Conservation (phyloP, 2,329 filamentous ascomycete genomes). For the Fusarium bulbicola region DNA sequence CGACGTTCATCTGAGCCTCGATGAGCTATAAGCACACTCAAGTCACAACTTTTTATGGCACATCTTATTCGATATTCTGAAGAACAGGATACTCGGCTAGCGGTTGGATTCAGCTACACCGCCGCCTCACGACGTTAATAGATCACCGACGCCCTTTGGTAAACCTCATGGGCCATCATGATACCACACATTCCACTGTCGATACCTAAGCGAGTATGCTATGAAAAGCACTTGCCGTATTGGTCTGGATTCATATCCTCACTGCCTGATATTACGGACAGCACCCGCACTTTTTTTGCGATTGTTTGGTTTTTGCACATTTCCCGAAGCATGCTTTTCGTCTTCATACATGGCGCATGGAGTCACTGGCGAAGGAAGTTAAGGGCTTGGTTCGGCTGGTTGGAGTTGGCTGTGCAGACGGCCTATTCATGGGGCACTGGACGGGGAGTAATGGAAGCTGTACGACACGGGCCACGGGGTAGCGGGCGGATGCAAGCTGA, state of each 20-base stretch:
- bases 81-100: constrained; percentile 43
- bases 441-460: constrained; percentile 40
- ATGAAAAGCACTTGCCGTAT: constrained; percentile 16
- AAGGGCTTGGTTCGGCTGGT: constrained; percentile 49
- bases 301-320: constrained; percentile 48
- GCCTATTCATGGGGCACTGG: constrained; percentile 36
- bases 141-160: constrained; percentile 40
- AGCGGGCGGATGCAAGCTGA: constrained; percentile 38
- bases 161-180: constrained; percentile 36
- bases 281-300: constrained; percentile 36
- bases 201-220: constrained; percentile 22
- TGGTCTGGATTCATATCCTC: constrained; percentile 45
- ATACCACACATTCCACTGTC: constrained; percentile 35
- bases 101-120: constrained; percentile 45
- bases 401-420: constrained; percentile 49
- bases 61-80: constrained; percentile 28
- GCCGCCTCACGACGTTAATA: constrained; percentile 49
- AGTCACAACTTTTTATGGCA: constrained; percentile 14
- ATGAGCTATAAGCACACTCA: constrained; percentile 51
- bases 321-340: constrained; percentile 49
- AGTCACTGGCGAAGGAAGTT: constrained; percentile 51
- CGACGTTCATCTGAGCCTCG: constrained; percentile 59
- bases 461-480: constrained; percentile 24
- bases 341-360: constrained; percentile 54
- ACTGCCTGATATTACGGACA: constrained; percentile 40